Evolutionary conservation across 495 filamentous ascomycete species (phyloP).

Genomic region (Penicillium dipodomyicola): DNA sequence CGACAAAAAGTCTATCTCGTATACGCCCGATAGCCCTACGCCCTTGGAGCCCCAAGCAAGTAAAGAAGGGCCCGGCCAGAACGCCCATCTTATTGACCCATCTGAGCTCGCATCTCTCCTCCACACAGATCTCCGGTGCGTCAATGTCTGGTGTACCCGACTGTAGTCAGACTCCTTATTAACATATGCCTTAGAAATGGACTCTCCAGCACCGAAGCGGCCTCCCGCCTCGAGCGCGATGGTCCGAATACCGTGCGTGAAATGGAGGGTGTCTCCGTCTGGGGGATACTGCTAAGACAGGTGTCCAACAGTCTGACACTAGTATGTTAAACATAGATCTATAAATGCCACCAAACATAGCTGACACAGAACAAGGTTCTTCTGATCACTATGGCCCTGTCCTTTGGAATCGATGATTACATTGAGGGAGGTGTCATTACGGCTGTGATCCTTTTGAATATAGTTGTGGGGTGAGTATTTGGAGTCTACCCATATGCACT

Average conservation of each 20-base stretch:
- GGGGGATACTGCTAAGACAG: constrained; percentile 58
- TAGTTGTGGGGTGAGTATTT: constrained; percentile 57
- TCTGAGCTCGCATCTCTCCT: constrained; percentile 27
- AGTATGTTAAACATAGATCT: constrained; percentile 32
- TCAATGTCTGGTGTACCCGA: not conserved
- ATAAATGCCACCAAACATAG: constrained; percentile 4
- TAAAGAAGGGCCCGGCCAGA: constrained; percentile 5
- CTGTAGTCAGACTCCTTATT: not conserved
- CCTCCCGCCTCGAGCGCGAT: constrained; percentile 50
- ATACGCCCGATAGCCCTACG: not conserved
- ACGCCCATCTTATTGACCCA: constrained; percentile 33
- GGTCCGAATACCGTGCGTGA: constrained; percentile 61
- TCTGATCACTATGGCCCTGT: constrained; percentile 78
- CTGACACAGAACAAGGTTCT: constrained; percentile 56
- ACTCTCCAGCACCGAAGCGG: constrained; percentile 53
- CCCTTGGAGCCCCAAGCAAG: constrained; percentile 4
- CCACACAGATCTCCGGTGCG: constrained; percentile 34
- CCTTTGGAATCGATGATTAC: constrained; percentile 75
- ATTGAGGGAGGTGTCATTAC: constrained; percentile 82
- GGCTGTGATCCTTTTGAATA: constrained; percentile 78
- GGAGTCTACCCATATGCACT: not conserved
- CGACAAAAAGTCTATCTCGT: constrained; percentile 12
- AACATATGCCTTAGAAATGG: constrained; percentile 44
- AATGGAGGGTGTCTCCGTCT: constrained; percentile 52
- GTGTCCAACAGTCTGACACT: constrained; percentile 65